Evolutionary conservation across 345 rosid genomes (phyloP).

Genomic region (Citrus unshiu): DNA sequence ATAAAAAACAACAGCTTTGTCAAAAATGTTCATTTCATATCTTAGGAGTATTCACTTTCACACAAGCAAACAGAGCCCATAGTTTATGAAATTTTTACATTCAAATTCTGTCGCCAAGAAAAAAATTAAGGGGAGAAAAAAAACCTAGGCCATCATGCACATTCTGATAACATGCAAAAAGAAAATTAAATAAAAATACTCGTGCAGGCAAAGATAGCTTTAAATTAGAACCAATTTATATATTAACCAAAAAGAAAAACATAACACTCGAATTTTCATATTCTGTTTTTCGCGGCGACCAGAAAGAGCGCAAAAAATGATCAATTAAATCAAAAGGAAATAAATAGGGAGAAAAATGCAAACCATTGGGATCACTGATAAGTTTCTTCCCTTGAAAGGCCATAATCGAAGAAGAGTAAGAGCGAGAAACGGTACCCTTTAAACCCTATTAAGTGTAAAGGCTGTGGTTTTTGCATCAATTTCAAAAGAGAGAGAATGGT

Average conservation of each 20-base stretch:
- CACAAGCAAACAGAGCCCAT: neutral
- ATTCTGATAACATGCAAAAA: neutral
- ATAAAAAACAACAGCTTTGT: too few relatives aligned
- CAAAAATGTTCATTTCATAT: neutral
- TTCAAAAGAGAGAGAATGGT: neutral
- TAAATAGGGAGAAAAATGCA: constrained; percentile 21
- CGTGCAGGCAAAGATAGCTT: neutral
- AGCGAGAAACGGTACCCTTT: neutral
- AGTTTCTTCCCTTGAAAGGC: constrained; percentile 82
- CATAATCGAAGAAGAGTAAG: constrained; percentile 37
- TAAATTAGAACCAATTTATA: neutral
- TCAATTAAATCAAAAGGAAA: neutral
- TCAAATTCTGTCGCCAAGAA: neutral
- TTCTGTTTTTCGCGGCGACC: constrained; percentile 5
- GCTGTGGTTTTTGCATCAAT: constrained; percentile 10
- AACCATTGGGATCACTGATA: constrained; percentile 83
- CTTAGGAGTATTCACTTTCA: neutral
- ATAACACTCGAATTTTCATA: neutral
- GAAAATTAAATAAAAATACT: neutral
- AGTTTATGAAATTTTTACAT: neutral
- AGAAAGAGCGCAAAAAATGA: constrained; percentile 1
- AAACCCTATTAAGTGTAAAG: neutral
- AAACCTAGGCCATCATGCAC: neutral
- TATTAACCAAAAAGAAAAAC: neutral
- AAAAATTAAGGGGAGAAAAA: neutral